Percentiles rank a stretch among this genome's conserved stretches.
These are phyloP conservation scores for Dichotomocladium elegans DNA, from an alignment of 371 early-diverging fungal genomes.

Conservation along the genomic window DNA sequence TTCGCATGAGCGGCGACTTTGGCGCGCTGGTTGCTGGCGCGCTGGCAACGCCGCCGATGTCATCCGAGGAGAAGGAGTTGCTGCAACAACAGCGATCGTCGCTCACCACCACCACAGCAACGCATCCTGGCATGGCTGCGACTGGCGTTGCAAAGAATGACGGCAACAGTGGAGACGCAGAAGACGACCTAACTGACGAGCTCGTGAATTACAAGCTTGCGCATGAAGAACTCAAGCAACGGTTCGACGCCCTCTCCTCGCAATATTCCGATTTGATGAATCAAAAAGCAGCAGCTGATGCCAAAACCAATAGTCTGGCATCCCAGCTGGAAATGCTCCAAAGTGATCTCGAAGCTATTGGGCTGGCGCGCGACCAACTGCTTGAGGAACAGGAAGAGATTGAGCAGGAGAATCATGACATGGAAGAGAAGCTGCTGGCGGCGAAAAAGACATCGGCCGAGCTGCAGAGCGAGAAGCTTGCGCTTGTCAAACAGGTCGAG, in stretches of 20 bases:
- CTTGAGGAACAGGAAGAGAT: slow-evolving; percentile 30
- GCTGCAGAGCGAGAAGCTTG: slow-evolving; percentile 35
- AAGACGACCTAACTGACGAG: not conserved
- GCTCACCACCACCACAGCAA: too few relatives aligned
- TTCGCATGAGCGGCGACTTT: slow-evolving; percentile 37
- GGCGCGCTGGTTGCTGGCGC: slow-evolving; percentile 39
- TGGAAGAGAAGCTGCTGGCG: slow-evolving; percentile 21
- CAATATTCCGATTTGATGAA: not conserved
- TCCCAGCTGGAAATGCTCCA: slow-evolving; percentile 17
- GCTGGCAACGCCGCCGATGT: not conserved
- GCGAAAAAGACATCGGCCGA: slow-evolving; percentile 34
- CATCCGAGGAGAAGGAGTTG: not conserved
- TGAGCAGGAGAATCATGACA: slow-evolving; percentile 20
- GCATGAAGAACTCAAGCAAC: not conserved
- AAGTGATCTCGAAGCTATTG: slow-evolving; percentile 27
- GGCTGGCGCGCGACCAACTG: slow-evolving; percentile 16
- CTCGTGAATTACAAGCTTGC: not conserved
- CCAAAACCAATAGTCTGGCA: slow-evolving; percentile 8
- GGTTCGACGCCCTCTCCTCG: not conserved
- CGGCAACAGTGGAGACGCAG: not conserved
- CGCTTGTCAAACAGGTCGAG: slow-evolving; percentile 23
- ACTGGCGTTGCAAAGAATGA: too few relatives aligned
- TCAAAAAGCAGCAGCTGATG: not conserved
- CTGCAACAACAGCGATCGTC: not conserved
- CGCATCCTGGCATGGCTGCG: too few relatives aligned